Evolutionary conservation across 495 filamentous ascomycete genomes (phyloP), one percentile per base, ranked within the genome.

Genomic region (Podospora pseudoanserina): DNA sequence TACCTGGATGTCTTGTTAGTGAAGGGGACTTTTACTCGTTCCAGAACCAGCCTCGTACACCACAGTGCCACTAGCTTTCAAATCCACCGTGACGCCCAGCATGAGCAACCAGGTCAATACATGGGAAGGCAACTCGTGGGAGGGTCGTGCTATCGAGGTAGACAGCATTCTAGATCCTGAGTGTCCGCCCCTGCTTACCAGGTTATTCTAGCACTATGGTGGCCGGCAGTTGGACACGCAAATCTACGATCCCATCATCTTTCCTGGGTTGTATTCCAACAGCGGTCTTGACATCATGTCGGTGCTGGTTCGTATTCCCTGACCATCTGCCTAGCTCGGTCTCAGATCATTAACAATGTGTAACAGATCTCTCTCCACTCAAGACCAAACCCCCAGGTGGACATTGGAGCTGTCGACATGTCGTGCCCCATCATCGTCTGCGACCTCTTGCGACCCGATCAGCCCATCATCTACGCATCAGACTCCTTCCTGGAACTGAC

Each of bases 401-500:
- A 82, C 6, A 71, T 86, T 20, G 83, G 82, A 2, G 71, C 78
- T 44, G 74, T 86, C 67, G 84, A 86, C 67, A 72, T 72, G 23
- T 79, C 79, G 1, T 83, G 78, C 65, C 76, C 82, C n/a, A 73
- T 86, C 39, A 68, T 84, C 44, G 69, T 86, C 68, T 84, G 83
- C 76, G 82, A 85, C 67, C 73, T 84, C 34, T 68, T 73, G 20
- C 68, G 73, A 20, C 76, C 75, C 9, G 82, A 86, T 67, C 72
- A 69, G 23, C 83, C 84, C 30, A 80, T 86, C 60, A 75, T 86
- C 19, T 86, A 86, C 66, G 80, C 78, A 13, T 82, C 82, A 16
- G 76, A 79, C 4, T 49, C 78, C 3, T 86, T 84, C 73, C 67
- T 70, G 44, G 61, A 74, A 16, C 71, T 86, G 64, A 84, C 83